Conservation (phyloP, 495 filamentous ascomycete species). For the Tetracladium setigerum region DNA sequence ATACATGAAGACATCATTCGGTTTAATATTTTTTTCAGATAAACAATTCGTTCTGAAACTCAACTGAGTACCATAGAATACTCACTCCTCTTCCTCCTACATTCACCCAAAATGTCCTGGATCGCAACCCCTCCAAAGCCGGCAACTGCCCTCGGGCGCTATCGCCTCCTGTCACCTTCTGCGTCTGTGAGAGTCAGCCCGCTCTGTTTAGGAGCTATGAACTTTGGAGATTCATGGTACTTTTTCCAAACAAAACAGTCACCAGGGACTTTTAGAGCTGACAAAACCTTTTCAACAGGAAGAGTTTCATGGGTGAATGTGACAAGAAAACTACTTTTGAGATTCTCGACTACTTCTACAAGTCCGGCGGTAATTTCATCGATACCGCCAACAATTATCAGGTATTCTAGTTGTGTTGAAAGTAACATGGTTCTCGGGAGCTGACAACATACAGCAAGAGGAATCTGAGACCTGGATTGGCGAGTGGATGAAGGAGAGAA, state of each 20-base stretch:
- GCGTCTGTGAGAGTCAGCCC: slow-evolving; percentile 52
- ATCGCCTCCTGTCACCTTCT: slow-evolving; percentile 51
- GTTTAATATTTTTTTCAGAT: too few species aligned
- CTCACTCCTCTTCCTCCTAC: not conserved
- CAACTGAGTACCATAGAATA: too few species aligned
- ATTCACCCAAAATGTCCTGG: slow-evolving; percentile 10
- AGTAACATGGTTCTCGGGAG: not conserved
- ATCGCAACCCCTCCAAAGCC: slow-evolving; percentile 26
- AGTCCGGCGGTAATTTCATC: slow-evolving; percentile 69
- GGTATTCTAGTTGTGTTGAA: not conserved
- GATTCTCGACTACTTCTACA: slow-evolving; percentile 61
- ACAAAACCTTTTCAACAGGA: slow-evolving; percentile 12
- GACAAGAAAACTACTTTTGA: slow-evolving; percentile 51
- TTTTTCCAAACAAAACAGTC: not conserved
- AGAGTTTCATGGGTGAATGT: slow-evolving; percentile 47
- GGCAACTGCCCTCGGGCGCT: slow-evolving; percentile 44
- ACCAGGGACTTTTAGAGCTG: not conserved
- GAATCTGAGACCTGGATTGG: slow-evolving; percentile 68
- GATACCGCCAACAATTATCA: slow-evolving; percentile 43
- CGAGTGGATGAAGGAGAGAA: slow-evolving; percentile 58
- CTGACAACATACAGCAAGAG: slow-evolving; percentile 60
- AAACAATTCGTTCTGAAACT: too few species aligned
- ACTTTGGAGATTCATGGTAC: slow-evolving; percentile 50
- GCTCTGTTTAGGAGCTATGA: slow-evolving; percentile 56
- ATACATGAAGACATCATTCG: too few species aligned